phyloP scores from a whole-genome alignment of 2,329 filamentous ascomycete species.

The Ceratocystis lukuohia region DNA sequence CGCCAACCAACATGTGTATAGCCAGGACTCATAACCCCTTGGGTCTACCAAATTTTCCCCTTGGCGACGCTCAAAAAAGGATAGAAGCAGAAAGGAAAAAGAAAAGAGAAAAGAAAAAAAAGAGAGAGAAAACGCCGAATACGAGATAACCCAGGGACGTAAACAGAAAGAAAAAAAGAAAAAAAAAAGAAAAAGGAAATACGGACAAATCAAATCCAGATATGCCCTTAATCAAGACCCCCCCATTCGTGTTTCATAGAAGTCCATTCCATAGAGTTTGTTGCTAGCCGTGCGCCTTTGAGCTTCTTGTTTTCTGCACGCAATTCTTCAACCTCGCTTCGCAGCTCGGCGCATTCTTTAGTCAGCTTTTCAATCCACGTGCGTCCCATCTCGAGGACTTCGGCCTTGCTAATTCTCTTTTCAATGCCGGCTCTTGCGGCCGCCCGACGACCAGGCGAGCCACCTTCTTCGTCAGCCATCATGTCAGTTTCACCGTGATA shows the following conservation, averaged over 20 bases:
- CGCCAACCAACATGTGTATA: neutral
- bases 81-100: neutral
- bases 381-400: slow-evolving; percentile 34
- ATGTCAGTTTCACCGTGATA: slow-evolving; percentile 24
- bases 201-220: neutral
- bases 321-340: slow-evolving; percentile 3
- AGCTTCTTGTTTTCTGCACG: slow-evolving; percentile 12
- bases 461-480: slow-evolving; percentile 22
- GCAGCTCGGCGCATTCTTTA: slow-evolving; percentile 27
- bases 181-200: neutral
- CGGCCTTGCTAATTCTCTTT: slow-evolving; percentile 31
- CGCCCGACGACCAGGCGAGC: slow-evolving; percentile 22
- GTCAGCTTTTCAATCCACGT: slow-evolving; percentile 31
- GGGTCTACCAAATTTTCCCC: neutral
- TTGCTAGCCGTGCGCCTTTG: neutral
- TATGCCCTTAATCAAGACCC: neutral
- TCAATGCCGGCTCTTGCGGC: slow-evolving; percentile 21
- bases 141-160: neutral
- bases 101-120: neutral
- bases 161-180: neutral
- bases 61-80: neutral
- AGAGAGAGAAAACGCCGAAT: neutral
- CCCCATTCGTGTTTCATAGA: slow-evolving; percentile 9
- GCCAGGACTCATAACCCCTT: neutral
- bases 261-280: neutral